phyloP scores from a whole-genome alignment of 1,284 basidiomycete genomes.

The Hypsizygus ulmarius region DNA sequence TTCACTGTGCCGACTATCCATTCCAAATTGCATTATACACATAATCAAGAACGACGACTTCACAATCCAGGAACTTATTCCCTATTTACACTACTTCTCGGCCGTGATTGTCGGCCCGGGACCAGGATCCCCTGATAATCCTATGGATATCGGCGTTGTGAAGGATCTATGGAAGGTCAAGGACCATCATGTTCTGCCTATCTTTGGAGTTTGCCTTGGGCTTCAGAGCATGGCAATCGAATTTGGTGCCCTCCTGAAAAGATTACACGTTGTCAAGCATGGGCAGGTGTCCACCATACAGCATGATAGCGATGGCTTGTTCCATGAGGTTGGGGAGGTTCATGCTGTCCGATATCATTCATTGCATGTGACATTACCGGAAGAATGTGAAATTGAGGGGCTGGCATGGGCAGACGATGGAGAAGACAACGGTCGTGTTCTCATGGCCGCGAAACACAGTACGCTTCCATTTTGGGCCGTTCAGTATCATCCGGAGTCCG shows the following conservation, averaged over 20 bases:
- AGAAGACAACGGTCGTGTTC: constrained; percentile 59
- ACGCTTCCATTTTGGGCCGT: constrained; percentile 86
- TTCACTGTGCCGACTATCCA: constrained; percentile 56
- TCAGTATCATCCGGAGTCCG: constrained; percentile 93
- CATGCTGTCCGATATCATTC: constrained; percentile 87
- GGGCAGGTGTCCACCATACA: constrained; percentile 74
- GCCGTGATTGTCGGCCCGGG: constrained; percentile 77
- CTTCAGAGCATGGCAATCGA: constrained; percentile 86
- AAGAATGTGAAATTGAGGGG: constrained; percentile 49
- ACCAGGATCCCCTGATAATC: constrained; percentile 72
- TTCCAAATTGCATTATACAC: constrained; percentile 57
- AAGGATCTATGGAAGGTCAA: constrained; percentile 63
- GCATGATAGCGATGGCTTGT: constrained; percentile 59
- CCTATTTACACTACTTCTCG: constrained; percentile 57
- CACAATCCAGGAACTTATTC: constrained; percentile 45
- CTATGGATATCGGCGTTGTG: constrained; percentile 64
- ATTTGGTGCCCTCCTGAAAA: constrained; percentile 62
- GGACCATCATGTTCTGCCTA: constrained; percentile 55
- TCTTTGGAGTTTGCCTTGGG: constrained; percentile 90
- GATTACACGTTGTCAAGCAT: constrained; percentile 68
- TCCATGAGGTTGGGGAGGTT: constrained; percentile 57
- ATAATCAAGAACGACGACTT: constrained; percentile 73
- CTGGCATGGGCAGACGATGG: constrained; percentile 70
- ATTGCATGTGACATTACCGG: constrained; percentile 52
- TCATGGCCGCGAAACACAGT: constrained; percentile 71